These are phyloP conservation scores for Monilinia fructigena DNA, from an alignment of 2,329 filamentous ascomycete genomes.

Conservation along the genomic window DNA sequence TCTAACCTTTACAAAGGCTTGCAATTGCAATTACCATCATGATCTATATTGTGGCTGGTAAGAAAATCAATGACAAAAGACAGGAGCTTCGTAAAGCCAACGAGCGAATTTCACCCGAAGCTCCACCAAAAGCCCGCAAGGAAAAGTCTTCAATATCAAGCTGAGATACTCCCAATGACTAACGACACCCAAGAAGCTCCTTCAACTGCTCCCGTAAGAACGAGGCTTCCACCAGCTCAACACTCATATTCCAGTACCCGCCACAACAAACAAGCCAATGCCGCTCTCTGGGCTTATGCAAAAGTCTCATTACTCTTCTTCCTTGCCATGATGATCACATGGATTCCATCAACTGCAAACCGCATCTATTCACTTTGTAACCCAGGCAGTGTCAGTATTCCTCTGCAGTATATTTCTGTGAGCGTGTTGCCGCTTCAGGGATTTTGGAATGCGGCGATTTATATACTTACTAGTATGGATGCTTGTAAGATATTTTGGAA, in stretches of 20 bases:
- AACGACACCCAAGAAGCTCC: constrained; percentile 42
- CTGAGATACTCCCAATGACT: constrained; percentile 45
- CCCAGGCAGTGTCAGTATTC: constrained; percentile 50
- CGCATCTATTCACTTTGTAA: constrained; percentile 68
- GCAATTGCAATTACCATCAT: constrained; percentile 59
- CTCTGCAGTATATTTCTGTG: constrained; percentile 67
- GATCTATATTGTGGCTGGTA: constrained; percentile 66
- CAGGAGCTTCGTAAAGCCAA: constrained; percentile 44
- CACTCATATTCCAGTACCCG: not conserved
- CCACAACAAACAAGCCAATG: constrained; percentile 45
- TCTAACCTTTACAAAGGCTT: constrained; percentile 48
- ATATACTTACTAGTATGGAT: constrained; percentile 64
- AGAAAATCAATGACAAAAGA: constrained; percentile 66
- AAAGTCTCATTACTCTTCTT: constrained; percentile 72
- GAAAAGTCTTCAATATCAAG: constrained; percentile 46
- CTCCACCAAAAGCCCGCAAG: not conserved
- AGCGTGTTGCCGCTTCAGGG: constrained; percentile 79
- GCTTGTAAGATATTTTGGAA: not conserved
- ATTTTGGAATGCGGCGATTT: constrained; percentile 82
- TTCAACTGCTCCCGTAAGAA: constrained; percentile 16
- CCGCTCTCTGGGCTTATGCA: constrained; percentile 66
- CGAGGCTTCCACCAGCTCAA: not conserved
- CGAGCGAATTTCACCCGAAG: not conserved
- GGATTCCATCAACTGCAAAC: constrained; percentile 77
- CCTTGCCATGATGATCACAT: constrained; percentile 67